Conservation (phyloP, 148 eudicot genomes). For the Spergularia bocconei region DNA sequence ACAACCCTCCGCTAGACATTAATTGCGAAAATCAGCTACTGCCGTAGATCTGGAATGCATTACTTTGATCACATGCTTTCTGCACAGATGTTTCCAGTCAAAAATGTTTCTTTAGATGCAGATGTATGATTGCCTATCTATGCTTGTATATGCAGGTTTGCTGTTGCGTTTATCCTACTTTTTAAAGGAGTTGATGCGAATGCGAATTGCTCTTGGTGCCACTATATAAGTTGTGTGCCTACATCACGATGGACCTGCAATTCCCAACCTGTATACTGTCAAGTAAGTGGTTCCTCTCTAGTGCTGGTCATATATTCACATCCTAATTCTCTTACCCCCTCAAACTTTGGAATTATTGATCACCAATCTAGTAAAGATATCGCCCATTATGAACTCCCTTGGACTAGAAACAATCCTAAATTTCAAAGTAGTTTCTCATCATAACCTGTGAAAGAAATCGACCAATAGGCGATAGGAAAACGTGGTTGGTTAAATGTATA, state of each 20-base stretch:
- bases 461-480: no score
- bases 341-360: neutral
- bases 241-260: constrained; percentile 71
- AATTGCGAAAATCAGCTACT: no score
- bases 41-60: neutral
- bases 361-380: neutral
- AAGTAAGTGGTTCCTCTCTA: constrained; percentile 33
- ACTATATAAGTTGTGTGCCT: constrained; percentile 74
- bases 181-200: constrained; percentile 67
- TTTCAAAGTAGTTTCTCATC: neutral
- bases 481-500: no score
- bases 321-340: neutral
- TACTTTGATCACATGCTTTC: neutral
- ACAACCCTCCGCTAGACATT: no score
- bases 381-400: neutral
- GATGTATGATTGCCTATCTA: neutral
- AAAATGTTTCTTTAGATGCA: neutral
- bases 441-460: neutral
- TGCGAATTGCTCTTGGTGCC: constrained; percentile 93
- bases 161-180: constrained; percentile 51
- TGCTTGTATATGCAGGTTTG: constrained; percentile 46
- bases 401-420: neutral
- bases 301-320: neutral
- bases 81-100: neutral
- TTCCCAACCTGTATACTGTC: constrained; percentile 50